These are phyloP conservation scores for Lactarius sanguifluus DNA, from an alignment of 768 basidiomycete species.

Conservation along the genomic window DNA sequence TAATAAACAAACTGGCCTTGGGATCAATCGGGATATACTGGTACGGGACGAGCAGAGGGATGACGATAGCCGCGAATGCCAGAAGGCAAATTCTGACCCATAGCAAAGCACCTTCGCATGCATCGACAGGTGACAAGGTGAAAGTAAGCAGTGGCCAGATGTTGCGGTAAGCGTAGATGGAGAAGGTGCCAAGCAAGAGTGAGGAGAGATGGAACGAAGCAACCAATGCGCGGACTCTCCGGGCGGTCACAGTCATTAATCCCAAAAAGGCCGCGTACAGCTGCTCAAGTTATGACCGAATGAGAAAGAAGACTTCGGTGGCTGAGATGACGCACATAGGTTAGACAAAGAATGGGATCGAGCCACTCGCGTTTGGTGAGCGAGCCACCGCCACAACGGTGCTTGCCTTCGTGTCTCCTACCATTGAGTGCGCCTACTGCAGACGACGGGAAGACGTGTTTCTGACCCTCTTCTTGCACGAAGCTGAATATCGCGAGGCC, in stretches of 20 bases:
- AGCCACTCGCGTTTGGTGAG: constrained; percentile 25
- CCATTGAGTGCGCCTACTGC: constrained; percentile 23
- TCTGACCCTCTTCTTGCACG: constrained; percentile 35
- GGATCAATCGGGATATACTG: constrained; percentile 60
- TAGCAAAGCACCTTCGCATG: constrained; percentile 46
- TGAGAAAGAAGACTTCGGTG: background rate
- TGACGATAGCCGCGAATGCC: constrained; percentile 43
- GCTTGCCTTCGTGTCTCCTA: constrained; percentile 32
- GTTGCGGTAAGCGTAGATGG: constrained; percentile 55
- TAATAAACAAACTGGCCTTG: constrained; percentile 37
- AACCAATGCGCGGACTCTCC: constrained; percentile 4
- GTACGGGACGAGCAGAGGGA: constrained; percentile 58
- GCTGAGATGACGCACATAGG: constrained; percentile 36
- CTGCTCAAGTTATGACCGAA: constrained; percentile 15
- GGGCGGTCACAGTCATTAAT: constrained; percentile 24
- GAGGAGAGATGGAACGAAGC: constrained; percentile 48
- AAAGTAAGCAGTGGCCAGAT: constrained; percentile 60
- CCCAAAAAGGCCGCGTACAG: constrained; percentile 31
- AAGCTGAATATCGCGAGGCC: constrained; percentile 49
- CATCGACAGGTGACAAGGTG: constrained; percentile 49
- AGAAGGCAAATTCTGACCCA: constrained; percentile 57
- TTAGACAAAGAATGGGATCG: constrained; percentile 31
- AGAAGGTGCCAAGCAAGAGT: constrained; percentile 48
- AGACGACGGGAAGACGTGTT: constrained; percentile 1
- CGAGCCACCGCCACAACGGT: background rate